Conservation (phyloP, 2,329 filamentous ascomycete species). For the Ceratocystis lukuohia region DNA sequence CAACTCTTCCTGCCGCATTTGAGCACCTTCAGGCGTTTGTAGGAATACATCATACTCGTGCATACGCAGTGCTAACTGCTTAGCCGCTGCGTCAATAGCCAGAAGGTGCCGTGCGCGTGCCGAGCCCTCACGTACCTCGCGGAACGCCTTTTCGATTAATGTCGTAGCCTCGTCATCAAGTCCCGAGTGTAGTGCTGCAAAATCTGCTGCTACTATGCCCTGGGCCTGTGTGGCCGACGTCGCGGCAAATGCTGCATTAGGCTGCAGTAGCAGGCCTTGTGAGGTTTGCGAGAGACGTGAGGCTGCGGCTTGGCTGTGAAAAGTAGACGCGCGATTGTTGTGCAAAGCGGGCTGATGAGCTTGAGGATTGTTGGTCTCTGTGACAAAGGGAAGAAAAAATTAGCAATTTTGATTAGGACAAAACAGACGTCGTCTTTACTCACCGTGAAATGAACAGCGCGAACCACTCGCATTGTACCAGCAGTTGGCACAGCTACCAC, state of each 20-base stretch:
- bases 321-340: slow-evolving; percentile 10
- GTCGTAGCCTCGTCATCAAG: slow-evolving; percentile 29
- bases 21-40: slow-evolving; percentile 20
- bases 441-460: slow-evolving; percentile 48
- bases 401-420: background rate
- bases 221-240: background rate
- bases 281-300: slow-evolving; percentile 21
- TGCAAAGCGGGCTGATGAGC: slow-evolving; percentile 24
- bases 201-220: background rate
- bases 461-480: slow-evolving; percentile 51
- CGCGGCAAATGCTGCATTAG: slow-evolving; percentile 1
- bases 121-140: slow-evolving; percentile 33
- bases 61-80: slow-evolving; percentile 41
- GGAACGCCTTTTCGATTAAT: slow-evolving; percentile 35
- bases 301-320: slow-evolving; percentile 19
- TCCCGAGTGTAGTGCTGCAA: slow-evolving; percentile 23
- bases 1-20: slow-evolving; percentile 12
- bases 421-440: slow-evolving; percentile 22
- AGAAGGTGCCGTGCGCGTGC: slow-evolving; percentile 35
- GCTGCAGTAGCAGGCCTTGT: slow-evolving; percentile 8
- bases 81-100: slow-evolving; percentile 40
- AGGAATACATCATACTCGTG: slow-evolving; percentile 37
- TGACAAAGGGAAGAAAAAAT: background rate
- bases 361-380: slow-evolving; percentile 35
- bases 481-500: slow-evolving; percentile 48